Percentiles rank a stretch among this genome's conserved stretches.
phyloP scores from a whole-genome alignment of 1,284 basidiomycete species.

The Clitocybe nebularis region DNA sequence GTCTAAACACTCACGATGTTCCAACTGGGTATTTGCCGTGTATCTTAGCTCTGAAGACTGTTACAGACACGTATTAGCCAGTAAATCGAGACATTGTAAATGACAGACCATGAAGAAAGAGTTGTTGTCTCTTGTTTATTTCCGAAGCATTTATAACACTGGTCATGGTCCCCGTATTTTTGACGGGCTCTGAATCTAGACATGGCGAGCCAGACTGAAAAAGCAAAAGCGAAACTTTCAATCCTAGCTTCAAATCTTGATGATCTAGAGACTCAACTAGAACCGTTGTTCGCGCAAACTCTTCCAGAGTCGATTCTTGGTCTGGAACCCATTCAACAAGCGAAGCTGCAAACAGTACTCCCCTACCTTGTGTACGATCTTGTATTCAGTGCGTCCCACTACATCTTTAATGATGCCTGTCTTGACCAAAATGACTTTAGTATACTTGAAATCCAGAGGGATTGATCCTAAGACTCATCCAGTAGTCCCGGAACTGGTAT shows the following conservation, averaged over 20 bases:
- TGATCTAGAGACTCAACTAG: conserved; percentile 59
- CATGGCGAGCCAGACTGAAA: conserved; percentile 55
- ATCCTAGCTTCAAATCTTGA: conserved; percentile 55
- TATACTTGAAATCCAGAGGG: conserved; percentile 74
- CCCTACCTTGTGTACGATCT: conserved; percentile 82
- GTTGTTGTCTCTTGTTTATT: conserved; percentile 28
- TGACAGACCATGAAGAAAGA: conserved; percentile 46
- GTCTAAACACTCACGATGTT: conserved; percentile 65
- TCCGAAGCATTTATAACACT: conserved; percentile 5
- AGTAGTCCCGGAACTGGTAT: conserved; percentile 68
- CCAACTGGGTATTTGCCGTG: conserved; percentile 90
- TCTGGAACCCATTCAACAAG: conserved; percentile 73
- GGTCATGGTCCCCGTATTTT: not conserved
- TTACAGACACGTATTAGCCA: conserved; percentile 9
- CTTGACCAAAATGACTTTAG: conserved; percentile 32
- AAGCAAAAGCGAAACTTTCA: conserved; percentile 50
- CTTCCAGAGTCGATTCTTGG: conserved; percentile 61
- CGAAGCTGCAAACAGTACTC: conserved; percentile 69
- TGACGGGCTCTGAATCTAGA: not conserved
- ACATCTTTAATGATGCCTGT: conserved; percentile 5
- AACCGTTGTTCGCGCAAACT: conserved; percentile 59
- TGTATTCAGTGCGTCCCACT: conserved; percentile 63
- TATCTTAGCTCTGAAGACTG: conserved; percentile 88
- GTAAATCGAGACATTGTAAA: conserved; percentile 16
- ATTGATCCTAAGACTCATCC: conserved; percentile 76